phyloP scores from a whole-genome alignment of 257 asterid genomes.

The Solanum peruvianum region DNA sequence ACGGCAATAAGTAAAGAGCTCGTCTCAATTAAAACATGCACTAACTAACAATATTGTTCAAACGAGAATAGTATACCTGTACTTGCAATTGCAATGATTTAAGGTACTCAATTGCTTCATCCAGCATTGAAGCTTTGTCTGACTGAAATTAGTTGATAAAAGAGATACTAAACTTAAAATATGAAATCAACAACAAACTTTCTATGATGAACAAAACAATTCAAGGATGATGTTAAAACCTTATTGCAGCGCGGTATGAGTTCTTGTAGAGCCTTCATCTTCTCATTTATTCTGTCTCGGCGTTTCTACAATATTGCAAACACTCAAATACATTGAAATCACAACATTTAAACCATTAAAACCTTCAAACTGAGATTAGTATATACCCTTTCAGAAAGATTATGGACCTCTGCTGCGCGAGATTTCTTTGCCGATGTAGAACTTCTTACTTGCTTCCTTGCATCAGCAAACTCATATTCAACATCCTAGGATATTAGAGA shows the following conservation, averaged over 20 bases:
- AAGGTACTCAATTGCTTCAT: slow-evolving; percentile 43
- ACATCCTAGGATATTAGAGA: slow-evolving; percentile 8
- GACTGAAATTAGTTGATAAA: slow-evolving; percentile 15
- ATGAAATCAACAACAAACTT: background rate
- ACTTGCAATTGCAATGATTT: slow-evolving; percentile 39
- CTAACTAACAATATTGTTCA: background rate
- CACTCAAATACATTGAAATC: background rate
- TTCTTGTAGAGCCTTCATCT: slow-evolving; percentile 38
- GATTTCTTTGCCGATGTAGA: slow-evolving; percentile 24
- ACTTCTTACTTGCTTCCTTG: slow-evolving; percentile 14
- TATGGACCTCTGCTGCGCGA: slow-evolving; percentile 47
- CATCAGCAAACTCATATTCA: slow-evolving; percentile 16
- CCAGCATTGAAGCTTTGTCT: slow-evolving; percentile 46
- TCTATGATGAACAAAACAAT: background rate
- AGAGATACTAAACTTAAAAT: background rate
- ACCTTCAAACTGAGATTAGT: background rate
- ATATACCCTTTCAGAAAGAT: slow-evolving; percentile 35
- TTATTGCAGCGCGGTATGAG: slow-evolving; percentile 43
- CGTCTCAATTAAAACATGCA: background rate
- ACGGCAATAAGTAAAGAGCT: background rate
- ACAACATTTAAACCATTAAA: background rate
- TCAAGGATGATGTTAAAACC: slow-evolving; percentile 7
- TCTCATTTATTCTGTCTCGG: slow-evolving; percentile 40
- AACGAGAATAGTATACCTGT: slow-evolving; percentile 14
- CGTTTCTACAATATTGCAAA: slow-evolving; percentile 28